Conservation (phyloP, 2,329 filamentous ascomycete genomes). For the Aspergillus hortae region DNA sequence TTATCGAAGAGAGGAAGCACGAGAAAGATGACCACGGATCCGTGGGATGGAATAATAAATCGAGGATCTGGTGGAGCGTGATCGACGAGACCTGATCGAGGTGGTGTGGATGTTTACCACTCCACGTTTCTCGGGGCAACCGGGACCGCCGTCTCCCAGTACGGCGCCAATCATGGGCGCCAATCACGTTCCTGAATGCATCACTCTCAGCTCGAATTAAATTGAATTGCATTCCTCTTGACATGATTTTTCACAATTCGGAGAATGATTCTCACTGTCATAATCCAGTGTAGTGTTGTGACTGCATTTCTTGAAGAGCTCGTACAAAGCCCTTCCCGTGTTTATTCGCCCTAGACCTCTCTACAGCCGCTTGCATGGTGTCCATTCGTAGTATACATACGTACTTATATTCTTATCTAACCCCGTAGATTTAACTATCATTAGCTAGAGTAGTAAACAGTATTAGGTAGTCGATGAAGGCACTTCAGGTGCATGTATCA, state of each 20-base stretch:
- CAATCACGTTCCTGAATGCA: background rate
- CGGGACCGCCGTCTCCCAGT: constrained; percentile 5
- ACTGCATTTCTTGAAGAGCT: too few relatives aligned
- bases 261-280: too few relatives aligned
- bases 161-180: constrained; percentile 5
- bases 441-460: too few relatives aligned
- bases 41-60: constrained; percentile 9
- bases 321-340: too few relatives aligned
- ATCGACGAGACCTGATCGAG: constrained; percentile 14
- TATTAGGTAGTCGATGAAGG: too few relatives aligned
- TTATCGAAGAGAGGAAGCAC: constrained; percentile 1
- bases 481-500: too few relatives aligned
- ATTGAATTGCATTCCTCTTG: background rate
- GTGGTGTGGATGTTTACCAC: constrained; percentile 22
- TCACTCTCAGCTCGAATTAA: background rate
- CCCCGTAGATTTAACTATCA: too few relatives aligned
- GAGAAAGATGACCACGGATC: constrained; percentile 4
- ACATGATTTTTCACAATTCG: background rate
- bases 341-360: too few relatives aligned
- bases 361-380: too few relatives aligned
- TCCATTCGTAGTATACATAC: too few relatives aligned
- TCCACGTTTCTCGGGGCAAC: constrained; percentile 29
- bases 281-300: too few relatives aligned
- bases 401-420: too few relatives aligned
- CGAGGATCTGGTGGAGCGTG: constrained; percentile 18